Percentiles rank a stretch among this genome's conserved stretches.
Conservation (phyloP, 352 stramenopile species). For the Phytophthora macrochlamydospora region DNA sequence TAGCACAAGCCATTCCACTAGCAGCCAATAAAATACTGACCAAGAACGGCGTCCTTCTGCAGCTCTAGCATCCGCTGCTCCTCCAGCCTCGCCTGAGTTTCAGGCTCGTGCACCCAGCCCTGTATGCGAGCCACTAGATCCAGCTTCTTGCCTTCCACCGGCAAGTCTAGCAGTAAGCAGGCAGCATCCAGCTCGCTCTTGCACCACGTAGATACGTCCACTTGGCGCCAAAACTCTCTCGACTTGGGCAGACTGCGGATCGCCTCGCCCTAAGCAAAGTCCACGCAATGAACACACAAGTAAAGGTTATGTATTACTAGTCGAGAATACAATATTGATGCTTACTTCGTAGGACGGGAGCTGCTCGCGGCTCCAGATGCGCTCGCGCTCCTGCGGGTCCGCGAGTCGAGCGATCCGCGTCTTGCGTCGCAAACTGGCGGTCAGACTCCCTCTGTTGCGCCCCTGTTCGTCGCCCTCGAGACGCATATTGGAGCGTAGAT, state of each 20-base stretch:
- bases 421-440: slow-evolving; percentile 45
- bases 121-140: slow-evolving; percentile 70
- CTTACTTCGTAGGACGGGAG: slow-evolving; percentile 52
- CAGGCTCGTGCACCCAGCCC: slow-evolving; percentile 72
- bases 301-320: neutral
- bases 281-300: neutral
- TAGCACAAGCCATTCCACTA: neutral
- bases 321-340: no score
- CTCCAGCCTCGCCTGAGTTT: slow-evolving; percentile 42
- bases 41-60: slow-evolving; percentile 50
- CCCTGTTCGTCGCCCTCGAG: slow-evolving; percentile 51
- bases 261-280: slow-evolving; percentile 29
- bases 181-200: slow-evolving; percentile 61
- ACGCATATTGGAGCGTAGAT: slow-evolving; percentile 63
- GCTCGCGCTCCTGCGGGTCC: slow-evolving; percentile 50
- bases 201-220: slow-evolving; percentile 59
- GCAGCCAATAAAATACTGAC: slow-evolving; percentile 16
- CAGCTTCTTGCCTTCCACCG: slow-evolving; percentile 52
- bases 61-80: slow-evolving; percentile 39
- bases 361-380: slow-evolving; percentile 51
- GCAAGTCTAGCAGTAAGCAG: slow-evolving; percentile 64
- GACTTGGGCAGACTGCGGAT: slow-evolving; percentile 68
- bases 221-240: slow-evolving; percentile 59
- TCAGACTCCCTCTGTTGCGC: slow-evolving; percentile 25
- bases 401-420: slow-evolving; percentile 49